These are phyloP conservation scores for Arachis stenosperma DNA, from an alignment of 306 rosid genomes.

Conservation along the genomic window DNA sequence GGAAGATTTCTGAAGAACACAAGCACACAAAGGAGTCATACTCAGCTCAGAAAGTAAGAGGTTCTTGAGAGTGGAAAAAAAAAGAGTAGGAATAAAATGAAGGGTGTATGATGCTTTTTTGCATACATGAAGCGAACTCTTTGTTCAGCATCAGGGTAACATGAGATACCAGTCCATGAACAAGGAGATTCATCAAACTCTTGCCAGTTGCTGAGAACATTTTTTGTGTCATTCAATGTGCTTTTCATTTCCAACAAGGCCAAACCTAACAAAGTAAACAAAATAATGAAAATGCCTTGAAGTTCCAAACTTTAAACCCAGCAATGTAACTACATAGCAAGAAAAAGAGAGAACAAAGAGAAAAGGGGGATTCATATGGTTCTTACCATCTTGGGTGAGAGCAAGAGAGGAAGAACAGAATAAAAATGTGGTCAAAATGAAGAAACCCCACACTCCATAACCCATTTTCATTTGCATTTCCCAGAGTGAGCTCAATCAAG, in stretches of 20 bases:
- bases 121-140: constrained; percentile 80
- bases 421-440: constrained; percentile 44
- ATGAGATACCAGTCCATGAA: constrained; percentile 89
- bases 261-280: constrained; percentile 55
- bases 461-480: constrained; percentile 48
- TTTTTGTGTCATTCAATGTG: constrained; percentile 69
- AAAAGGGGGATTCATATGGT: constrained; percentile 13
- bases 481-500: constrained; percentile 10
- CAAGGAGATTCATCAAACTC: constrained; percentile 80
- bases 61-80: neutral
- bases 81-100: neutral
- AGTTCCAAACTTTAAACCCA: constrained; percentile 36
- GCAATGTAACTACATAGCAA: neutral
- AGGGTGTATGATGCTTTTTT: neutral
- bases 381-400: constrained; percentile 81
- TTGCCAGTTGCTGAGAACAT: constrained; percentile 76
- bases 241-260: constrained; percentile 79
- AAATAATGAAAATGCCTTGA: neutral
- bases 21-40: constrained; percentile 33
- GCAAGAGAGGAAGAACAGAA: constrained; percentile 58
- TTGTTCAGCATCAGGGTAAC: constrained; percentile 68
- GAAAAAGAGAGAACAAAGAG: neutral
- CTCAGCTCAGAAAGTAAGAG: neutral
- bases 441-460: constrained; percentile 41
- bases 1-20: constrained; percentile 77